A percentile compares a stretch with the other conserved stretches of the same genome.
Conservation (phyloP, 768 basidiomycete genomes). For the Coprinopsis marcescibilis region DNA sequence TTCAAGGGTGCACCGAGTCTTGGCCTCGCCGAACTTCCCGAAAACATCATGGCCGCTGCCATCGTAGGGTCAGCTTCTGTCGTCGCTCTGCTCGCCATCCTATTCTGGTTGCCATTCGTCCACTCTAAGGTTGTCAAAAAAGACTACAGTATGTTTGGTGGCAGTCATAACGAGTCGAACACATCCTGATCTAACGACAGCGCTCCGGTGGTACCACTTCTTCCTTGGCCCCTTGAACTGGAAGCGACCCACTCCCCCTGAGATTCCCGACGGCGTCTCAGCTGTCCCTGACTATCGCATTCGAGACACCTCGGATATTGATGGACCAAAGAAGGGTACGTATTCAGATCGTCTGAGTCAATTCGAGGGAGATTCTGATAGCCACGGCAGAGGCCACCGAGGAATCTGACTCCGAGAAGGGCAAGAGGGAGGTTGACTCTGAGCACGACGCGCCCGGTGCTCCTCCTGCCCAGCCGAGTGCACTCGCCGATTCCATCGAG, state of each 20-base stretch:
- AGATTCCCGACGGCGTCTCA: slow-evolving; percentile 14
- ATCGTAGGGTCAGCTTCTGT: slow-evolving; percentile 19
- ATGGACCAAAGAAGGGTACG: too few species aligned
- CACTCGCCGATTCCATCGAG: slow-evolving; percentile 13
- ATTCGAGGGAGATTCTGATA: too few species aligned
- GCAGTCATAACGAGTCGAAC: neutral
- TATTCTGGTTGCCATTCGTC: slow-evolving; percentile 26
- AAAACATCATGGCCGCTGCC: slow-evolving; percentile 15
- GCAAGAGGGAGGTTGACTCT: neutral
- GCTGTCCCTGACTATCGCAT: slow-evolving; percentile 24
- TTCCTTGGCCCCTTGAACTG: slow-evolving; percentile 24
- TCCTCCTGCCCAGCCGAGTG: slow-evolving; percentile 4
- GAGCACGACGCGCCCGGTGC: neutral
- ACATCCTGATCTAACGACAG: slow-evolving; percentile 9
- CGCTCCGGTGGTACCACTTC: slow-evolving; percentile 24
- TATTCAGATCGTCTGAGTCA: too few species aligned
- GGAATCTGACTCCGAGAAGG: slow-evolving; percentile 17
- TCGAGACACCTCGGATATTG: slow-evolving; percentile 11
- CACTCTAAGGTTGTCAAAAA: slow-evolving; percentile 22
- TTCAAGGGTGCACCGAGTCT: slow-evolving; percentile 22
- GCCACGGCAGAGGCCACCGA: too few species aligned
- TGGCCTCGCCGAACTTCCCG: slow-evolving; percentile 15
- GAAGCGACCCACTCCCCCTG: slow-evolving; percentile 19
- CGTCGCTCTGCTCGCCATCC: slow-evolving; percentile 16
- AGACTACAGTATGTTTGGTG: slow-evolving; percentile 20